These are phyloP conservation scores for Ogataea hybrid DNA, from an alignment of 1,139 yeast species.

Conservation along the genomic window DNA sequence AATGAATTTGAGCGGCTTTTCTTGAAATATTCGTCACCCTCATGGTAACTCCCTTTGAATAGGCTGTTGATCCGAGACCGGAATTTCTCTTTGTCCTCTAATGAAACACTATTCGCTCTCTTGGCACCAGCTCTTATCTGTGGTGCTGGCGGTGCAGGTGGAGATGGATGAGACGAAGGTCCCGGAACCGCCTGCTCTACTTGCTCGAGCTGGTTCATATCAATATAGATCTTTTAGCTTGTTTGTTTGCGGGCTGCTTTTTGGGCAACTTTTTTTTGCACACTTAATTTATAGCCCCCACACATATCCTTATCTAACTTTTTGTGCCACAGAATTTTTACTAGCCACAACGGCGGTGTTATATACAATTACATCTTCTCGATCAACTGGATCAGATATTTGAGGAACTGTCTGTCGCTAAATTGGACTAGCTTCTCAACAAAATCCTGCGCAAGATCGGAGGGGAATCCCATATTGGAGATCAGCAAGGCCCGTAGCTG, in stretches of 20 bases:
- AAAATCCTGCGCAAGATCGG: constrained; percentile 53
- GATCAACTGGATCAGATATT: constrained; percentile 60
- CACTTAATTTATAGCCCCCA: constrained; percentile 8
- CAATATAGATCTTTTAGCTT: background rate
- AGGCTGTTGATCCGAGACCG: constrained; percentile 24
- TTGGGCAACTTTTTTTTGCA: constrained; percentile 7
- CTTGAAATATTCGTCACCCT: constrained; percentile 11
- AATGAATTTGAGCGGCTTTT: constrained; percentile 13
- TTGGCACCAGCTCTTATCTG: constrained; percentile 24
- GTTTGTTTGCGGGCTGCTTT: constrained; percentile 12
- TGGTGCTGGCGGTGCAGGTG: background rate
- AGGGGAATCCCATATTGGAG: constrained; percentile 54
- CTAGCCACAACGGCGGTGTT: constrained; percentile 1
- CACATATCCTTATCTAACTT: constrained; percentile 8
- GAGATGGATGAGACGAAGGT: constrained; percentile 1
- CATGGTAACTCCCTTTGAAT: constrained; percentile 16
- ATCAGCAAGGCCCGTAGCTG: constrained; percentile 39
- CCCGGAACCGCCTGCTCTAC: constrained; percentile 11
- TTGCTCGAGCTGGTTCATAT: constrained; percentile 12
- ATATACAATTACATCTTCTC: constrained; percentile 31
- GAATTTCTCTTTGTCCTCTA: constrained; percentile 28
- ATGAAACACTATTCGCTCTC: constrained; percentile 30
- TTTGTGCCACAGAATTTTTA: constrained; percentile 3
- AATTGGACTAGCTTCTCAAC: constrained; percentile 52
- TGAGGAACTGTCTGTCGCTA: constrained; percentile 61